These are phyloP conservation scores for Aspergillus hancockii DNA, from an alignment of 495 filamentous ascomycete genomes.

Conservation along the genomic window DNA sequence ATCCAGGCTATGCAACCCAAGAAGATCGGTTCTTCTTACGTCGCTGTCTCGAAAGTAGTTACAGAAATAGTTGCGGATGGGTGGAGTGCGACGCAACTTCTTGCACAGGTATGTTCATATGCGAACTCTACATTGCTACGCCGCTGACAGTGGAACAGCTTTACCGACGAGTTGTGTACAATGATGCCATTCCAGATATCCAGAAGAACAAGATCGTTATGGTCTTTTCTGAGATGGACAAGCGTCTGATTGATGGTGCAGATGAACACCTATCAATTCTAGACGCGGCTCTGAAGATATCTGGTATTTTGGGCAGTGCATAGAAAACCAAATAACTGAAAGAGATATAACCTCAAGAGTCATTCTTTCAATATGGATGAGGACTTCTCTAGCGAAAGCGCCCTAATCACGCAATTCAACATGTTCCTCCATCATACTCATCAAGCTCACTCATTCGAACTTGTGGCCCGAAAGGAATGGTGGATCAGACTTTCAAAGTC, in stretches of 20 bases:
- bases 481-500: not conserved
- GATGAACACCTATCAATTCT: constrained; percentile 92
- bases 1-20: constrained; percentile 76
- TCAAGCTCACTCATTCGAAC: not conserved
- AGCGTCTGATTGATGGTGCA: constrained; percentile 92
- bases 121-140: not conserved
- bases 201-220: constrained; percentile 91
- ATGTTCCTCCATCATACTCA: not conserved
- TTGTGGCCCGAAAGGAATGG: not conserved
- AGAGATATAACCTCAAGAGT: not conserved
- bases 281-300: constrained; percentile 79
- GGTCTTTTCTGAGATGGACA: constrained; percentile 90
- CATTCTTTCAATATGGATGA: not conserved
- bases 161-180: constrained; percentile 78
- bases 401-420: not conserved
- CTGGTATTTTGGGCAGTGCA: constrained; percentile 63
- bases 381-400: not conserved
- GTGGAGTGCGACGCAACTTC: constrained; percentile 92
- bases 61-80: constrained; percentile 93
- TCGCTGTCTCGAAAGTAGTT: constrained; percentile 72
- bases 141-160: constrained; percentile 52
- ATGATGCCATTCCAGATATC: constrained; percentile 76
- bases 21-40: constrained; percentile 64
- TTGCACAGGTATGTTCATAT: constrained; percentile 63
- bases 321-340: constrained; percentile 1